Percentiles rank a stretch among this genome's conserved stretches.
Conservation (phyloP, 352 stramenopile genomes). For the Thalassiosira hispida region DNA sequence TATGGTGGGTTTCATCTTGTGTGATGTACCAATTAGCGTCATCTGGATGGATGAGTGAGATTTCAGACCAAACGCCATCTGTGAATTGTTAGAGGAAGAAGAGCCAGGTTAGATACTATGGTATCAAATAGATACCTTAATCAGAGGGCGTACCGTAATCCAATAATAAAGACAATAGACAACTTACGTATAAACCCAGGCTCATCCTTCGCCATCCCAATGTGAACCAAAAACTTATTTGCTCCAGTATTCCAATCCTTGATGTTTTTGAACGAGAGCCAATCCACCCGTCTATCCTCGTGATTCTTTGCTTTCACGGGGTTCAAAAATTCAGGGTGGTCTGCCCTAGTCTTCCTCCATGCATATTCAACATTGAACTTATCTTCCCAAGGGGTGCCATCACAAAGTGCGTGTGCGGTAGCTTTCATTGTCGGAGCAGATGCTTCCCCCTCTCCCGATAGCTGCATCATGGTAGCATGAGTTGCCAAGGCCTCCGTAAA, state of each 20-base stretch:
- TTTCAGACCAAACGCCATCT: constrained; percentile 17
- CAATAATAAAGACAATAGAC: no score
- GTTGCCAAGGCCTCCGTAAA: constrained; percentile 10
- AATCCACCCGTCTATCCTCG: constrained; percentile 23
- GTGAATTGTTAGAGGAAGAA: no score
- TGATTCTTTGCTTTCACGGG: constrained; percentile 21
- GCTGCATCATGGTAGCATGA: constrained; percentile 27
- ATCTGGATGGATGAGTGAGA: constrained; percentile 17
- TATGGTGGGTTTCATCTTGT: constrained; percentile 17
- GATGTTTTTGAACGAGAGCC: constrained; percentile 17
- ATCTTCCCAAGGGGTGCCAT: not conserved
- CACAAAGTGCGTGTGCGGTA: not conserved
- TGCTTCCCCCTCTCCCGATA: constrained; percentile 15
- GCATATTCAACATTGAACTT: constrained; percentile 21
- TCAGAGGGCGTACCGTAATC: no score
- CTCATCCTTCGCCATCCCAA: constrained; percentile 18
- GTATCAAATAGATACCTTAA: no score
- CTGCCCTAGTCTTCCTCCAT: constrained; percentile 3
- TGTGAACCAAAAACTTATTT: constrained; percentile 18
- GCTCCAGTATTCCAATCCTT: constrained; percentile 11
- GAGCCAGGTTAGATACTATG: no score
- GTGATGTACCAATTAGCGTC: constrained; percentile 12
- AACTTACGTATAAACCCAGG: constrained; percentile 28
- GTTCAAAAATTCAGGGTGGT: constrained; percentile 19
- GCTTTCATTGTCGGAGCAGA: constrained; percentile 9